Percentiles rank a stretch among this genome's conserved stretches.
Conservation (phyloP, 441 rosid genomes). For the Eruca vesicaria region DNA sequence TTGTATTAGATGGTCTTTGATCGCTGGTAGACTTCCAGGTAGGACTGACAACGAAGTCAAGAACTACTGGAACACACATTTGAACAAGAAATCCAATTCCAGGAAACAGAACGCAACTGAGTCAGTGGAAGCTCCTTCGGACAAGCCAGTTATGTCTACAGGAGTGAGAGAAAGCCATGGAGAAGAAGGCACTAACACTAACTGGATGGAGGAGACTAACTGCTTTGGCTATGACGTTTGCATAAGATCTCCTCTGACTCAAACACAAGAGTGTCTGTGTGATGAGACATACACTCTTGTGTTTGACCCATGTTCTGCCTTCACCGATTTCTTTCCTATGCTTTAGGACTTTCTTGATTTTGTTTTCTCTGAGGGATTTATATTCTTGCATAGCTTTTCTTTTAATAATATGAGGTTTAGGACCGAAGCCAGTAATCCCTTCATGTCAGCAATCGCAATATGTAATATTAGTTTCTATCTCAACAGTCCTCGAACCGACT, state of each 20-base stretch:
- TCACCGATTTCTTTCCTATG: slow-evolving; percentile 48
- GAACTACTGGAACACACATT: slow-evolving; percentile 75
- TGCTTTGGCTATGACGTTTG: slow-evolving; percentile 31
- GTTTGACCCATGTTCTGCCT: slow-evolving; percentile 47
- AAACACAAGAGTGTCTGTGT: too few relatives aligned
- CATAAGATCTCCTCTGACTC: slow-evolving; percentile 35
- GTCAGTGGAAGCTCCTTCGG: slow-evolving; percentile 24
- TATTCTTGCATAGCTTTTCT: slow-evolving; percentile 38
- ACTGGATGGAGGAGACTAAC: slow-evolving; percentile 41
- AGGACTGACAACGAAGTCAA: slow-evolving; percentile 71
- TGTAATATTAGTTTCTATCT: too few relatives aligned
- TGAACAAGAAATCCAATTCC: slow-evolving; percentile 49
- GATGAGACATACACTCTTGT: slow-evolving; percentile 38
- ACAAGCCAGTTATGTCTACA: slow-evolving; percentile 25
- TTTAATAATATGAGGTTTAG: too few relatives aligned
- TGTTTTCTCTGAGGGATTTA: slow-evolving; percentile 14
- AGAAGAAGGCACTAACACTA: background rate
- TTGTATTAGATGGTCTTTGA: slow-evolving; percentile 76
- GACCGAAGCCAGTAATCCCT: too few relatives aligned
- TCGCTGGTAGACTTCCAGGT: slow-evolving; percentile 69
- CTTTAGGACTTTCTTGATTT: slow-evolving; percentile 4
- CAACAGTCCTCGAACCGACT: too few relatives aligned
- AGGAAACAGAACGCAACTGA: slow-evolving; percentile 45
- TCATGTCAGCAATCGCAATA: too few relatives aligned
- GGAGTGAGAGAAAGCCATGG: background rate